Base-by-base conservation (phyloP, 2,329 filamentous ascomycete genomes). In the Ophiostoma montium region DNA sequence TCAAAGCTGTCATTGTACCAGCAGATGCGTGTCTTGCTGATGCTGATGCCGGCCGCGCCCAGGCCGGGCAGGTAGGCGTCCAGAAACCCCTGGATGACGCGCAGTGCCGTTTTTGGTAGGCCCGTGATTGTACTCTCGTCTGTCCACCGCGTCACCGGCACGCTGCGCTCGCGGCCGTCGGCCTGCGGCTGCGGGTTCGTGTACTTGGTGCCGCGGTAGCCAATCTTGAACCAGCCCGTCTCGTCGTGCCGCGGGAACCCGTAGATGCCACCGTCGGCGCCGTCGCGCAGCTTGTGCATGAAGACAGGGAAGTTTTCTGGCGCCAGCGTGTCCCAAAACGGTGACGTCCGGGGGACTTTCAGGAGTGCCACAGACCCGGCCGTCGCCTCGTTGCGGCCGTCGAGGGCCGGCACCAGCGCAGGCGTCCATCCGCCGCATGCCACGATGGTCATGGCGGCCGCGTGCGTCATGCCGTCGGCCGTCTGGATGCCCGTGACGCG, bases 381-480 rank as follows among this genome's bases (percentile, higher is more conserved):
- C 0, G 72, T 74, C 0, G 70, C 65, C 55, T 75, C 71, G n/a
- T 65, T 63, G 0, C 74, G 56, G 0, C 59, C 58, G 39, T 69
- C 65, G 0, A 70, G 56, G 9, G 63, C 56, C 0, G 69, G 67
- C 1, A 71, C 46, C 1, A 72, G 53, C 2, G 60, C 56, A 0
- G 68, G 69, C 0, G 69, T 71, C 64, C 67, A 70, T 1, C 65
- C 64, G 1, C 69, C 69, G 45, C 65, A 65, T 0, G 68, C 67
- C 32, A 70, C 53, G 36, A 71, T 59, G 3, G 60, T 61, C 9
- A 68, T 42, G 1, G 50, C 55, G 0, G 67, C 63, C 1, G 16
- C 7, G 48, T 70, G 63, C 0, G 47, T 36, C 32, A 54, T 55
- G 0, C 62, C 65, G 52, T 72, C 65, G 0, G 52, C 56, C 0